Base-by-base conservation (phyloP, 78 protist genomes). In the Emiliania huxleyi region DNA sequence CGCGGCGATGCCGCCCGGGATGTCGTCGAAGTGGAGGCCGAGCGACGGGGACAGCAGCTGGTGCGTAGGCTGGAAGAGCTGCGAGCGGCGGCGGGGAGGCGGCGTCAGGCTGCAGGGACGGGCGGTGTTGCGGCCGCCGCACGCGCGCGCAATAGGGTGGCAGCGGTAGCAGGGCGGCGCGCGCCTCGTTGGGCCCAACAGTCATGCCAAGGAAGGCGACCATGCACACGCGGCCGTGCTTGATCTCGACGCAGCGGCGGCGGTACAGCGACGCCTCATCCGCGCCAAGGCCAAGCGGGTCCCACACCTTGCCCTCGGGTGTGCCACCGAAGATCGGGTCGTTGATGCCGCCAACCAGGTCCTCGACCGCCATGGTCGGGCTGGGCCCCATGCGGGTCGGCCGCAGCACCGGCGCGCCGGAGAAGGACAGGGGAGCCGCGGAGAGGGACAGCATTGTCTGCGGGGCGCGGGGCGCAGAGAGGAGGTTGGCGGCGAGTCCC, bases 321-420 rank as follows among this genome's bases (percentile, higher is more conserved):
- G 44, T 77, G 23, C 85, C 85, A 21, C 85, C 85, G 85, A 77
- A 77, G 85, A 77, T 77, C 48, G 85, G 85, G 11, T 77, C 85
- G 85, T 77, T 77, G 85, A 77, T 77, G 85, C 85, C 85, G 46
- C 85, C 85, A 4, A 77, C 85, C 35, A 77, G 46, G 85, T 77
- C 85, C 85, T 77, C 85, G 46, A 77, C 85, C 35, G 3, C 23
- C 85, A 77, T 77, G 85, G n/a, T 71, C 42, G 22, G n/a, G n/a
- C n/a, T n/a, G 43, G 81, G 8, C 43, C 40, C 81, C n/a, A 15
- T 15, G 18, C n/a, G 42, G 81, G 81, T 22, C n/a, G 42, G 43
- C 29, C 15, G 42, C 45, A 22, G 43, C 81, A 8, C 43, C 42
- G 22, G 35, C 12, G 81, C 42, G 42, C n/a, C 81, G 81, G 5